These are phyloP conservation scores for Trebouxia sp. DNA, from an alignment of 139 green algal genomes.

Conservation along the genomic window DNA sequence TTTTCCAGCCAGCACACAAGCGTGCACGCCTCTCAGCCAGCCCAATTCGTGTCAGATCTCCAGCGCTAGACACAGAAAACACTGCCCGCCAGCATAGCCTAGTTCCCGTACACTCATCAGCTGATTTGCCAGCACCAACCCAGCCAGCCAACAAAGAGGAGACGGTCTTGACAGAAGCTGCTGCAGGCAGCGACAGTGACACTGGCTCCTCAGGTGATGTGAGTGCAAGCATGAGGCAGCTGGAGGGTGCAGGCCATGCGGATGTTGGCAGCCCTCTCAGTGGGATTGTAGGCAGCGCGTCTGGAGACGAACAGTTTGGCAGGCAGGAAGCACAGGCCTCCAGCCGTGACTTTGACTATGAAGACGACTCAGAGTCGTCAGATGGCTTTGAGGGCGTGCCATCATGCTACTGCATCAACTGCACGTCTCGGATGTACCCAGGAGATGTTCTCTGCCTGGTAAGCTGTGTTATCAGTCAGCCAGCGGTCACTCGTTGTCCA, in stretches of 20 bases:
- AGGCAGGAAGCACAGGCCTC: background rate
- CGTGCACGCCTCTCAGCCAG: background rate
- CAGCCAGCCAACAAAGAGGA: slow-evolving; percentile 14
- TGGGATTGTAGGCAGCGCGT: background rate
- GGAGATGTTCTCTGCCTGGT: slow-evolving; percentile 15
- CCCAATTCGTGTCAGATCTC: background rate
- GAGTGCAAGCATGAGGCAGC: background rate
- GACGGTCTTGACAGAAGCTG: background rate
- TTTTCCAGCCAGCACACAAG: background rate
- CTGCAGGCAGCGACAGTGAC: background rate
- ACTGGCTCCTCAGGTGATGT: slow-evolving; percentile 15
- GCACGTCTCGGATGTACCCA: background rate
- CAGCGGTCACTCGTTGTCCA: too few relatives aligned
- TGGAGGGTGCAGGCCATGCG: background rate
- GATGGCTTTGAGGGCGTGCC: slow-evolving; percentile 3
- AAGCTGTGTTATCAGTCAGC: background rate
- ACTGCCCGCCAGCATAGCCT: background rate
- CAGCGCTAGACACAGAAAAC: background rate
- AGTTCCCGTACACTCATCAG: background rate
- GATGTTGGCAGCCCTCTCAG: background rate
- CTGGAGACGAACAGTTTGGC: background rate
- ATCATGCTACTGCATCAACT: background rate
- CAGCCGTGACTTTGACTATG: background rate
- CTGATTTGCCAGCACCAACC: background rate
- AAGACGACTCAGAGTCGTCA: slow-evolving; percentile 3